These are phyloP conservation scores for Trichoderma sp. DNA, from an alignment of 2,329 filamentous ascomycete species.

Conservation along the genomic window DNA sequence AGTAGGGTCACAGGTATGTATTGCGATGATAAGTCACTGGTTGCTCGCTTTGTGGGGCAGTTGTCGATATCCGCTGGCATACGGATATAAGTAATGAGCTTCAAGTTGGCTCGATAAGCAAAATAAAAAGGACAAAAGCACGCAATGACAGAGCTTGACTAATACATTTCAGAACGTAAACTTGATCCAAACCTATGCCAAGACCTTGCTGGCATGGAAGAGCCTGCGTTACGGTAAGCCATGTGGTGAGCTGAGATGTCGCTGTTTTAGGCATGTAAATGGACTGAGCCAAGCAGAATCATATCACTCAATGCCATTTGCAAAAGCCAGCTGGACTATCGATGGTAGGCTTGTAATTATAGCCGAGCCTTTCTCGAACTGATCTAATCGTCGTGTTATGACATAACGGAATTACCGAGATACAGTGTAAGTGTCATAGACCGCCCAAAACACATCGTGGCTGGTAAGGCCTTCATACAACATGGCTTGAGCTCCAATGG, in stretches of 20 bases:
- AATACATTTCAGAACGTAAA: too few species aligned
- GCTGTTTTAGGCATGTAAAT: not conserved
- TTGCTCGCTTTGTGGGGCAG: not conserved
- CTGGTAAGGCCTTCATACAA: not conserved
- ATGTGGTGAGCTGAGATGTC: not conserved
- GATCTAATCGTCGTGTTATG: not conserved
- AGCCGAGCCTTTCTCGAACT: not conserved
- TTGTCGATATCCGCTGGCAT: not conserved
- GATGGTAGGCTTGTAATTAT: not conserved
- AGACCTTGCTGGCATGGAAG: not conserved
- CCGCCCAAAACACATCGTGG: not conserved
- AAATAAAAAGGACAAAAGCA: not conserved
- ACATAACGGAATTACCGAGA: not conserved
- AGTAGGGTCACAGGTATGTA: not conserved
- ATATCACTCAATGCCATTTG: not conserved
- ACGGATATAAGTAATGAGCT: not conserved
- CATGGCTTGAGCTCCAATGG: not conserved
- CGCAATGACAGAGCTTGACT: not conserved
- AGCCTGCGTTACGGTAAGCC: not conserved
- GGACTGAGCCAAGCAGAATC: not conserved
- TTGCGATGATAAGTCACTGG: not conserved
- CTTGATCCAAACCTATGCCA: too few species aligned
- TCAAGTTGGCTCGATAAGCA: not conserved
- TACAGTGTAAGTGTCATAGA: not conserved
- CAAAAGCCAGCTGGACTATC: not conserved